Conservation (phyloP, 78 protist genomes). For the Dictyostelium brefeldianum region DNA sequence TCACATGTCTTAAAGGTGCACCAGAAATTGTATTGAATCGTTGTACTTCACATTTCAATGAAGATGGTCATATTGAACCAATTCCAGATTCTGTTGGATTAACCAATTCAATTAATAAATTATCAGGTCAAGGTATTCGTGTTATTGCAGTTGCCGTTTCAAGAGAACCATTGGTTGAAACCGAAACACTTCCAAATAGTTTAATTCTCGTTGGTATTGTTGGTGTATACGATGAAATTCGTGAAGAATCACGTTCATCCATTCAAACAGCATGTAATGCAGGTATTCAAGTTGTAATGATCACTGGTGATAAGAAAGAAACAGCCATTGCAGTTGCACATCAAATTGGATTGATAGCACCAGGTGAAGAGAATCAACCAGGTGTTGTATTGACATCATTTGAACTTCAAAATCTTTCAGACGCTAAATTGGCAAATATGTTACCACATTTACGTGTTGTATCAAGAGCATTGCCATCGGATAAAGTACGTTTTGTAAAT, state of each 20-base stretch:
- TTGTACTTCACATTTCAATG: slow-evolving; percentile 73
- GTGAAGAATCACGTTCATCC: slow-evolving; percentile 86
- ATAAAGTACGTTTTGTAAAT: slow-evolving; percentile 91
- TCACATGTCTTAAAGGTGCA: slow-evolving; percentile 80
- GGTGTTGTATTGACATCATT: slow-evolving; percentile 84
- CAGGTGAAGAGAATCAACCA: slow-evolving; percentile 80
- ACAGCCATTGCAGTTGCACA: slow-evolving; percentile 94
- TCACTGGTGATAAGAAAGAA: slow-evolving; percentile 93
- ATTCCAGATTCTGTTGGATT: slow-evolving; percentile 66
- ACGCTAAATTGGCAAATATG: slow-evolving; percentile 68
- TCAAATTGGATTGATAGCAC: slow-evolving; percentile 86
- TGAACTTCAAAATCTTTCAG: slow-evolving; percentile 69
- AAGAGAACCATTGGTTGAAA: slow-evolving; percentile 70
- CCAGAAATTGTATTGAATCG: slow-evolving; percentile 79
- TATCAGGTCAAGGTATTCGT: slow-evolving; percentile 81
- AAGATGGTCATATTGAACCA: slow-evolving; percentile 76
- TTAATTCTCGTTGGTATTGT: slow-evolving; percentile 83
- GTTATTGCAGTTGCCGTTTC: slow-evolving; percentile 86
- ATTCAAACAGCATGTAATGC: slow-evolving; percentile 86
- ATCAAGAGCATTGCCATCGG: slow-evolving; percentile 94
- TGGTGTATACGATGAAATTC: slow-evolving; percentile 90
- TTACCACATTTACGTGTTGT: slow-evolving; percentile 90
- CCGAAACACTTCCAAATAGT: slow-evolving; percentile 69
- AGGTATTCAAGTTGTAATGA: slow-evolving; percentile 93
- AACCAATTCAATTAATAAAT: slow-evolving; percentile 38